Conservation (phyloP, 2,329 filamentous ascomycete genomes). For the Neonectria punicea region DNA sequence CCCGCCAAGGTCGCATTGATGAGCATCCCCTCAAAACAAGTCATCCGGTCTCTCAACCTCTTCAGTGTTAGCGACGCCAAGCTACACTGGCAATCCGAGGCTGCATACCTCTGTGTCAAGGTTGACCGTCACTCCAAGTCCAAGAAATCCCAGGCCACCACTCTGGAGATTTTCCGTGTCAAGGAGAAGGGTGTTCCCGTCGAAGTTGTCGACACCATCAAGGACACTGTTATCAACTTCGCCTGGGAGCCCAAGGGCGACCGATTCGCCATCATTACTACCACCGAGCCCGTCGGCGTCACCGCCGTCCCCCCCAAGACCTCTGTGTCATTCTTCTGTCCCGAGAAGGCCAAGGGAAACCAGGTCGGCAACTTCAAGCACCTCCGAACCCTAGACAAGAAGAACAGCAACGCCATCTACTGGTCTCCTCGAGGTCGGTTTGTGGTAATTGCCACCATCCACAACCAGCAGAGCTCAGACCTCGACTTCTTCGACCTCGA, state of each 20-base stretch:
- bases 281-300: constrained; percentile 81
- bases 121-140: constrained; percentile 99
- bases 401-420: constrained; percentile 99
- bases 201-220: constrained; percentile 96
- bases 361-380: constrained; percentile 94
- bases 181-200: constrained; percentile 98
- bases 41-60: constrained; percentile 93
- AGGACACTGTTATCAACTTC: constrained; percentile 99
- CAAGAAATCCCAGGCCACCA: constrained; percentile 97
- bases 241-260: constrained; percentile 99
- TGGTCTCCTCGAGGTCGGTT: constrained; percentile 97
- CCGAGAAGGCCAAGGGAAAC: constrained; percentile 89
- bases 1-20: constrained; percentile 97
- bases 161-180: constrained; percentile 97
- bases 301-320: constrained; percentile 93
- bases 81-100: constrained; percentile 98
- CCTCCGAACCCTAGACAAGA: constrained; percentile 95
- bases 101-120: constrained; percentile 95
- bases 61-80: constrained; percentile 99
- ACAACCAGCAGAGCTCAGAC: constrained; percentile 92
- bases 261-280: constrained; percentile 96
- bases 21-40: constrained; percentile 94
- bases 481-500: constrained; percentile 98
- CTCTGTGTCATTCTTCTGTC: constrained; percentile 93
- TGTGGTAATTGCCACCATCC: constrained; percentile 91